Percentiles rank a stretch among this genome's conserved stretches.
phyloP scores from a whole-genome alignment of 257 asterid species.

The Salvia hispanica region DNA sequence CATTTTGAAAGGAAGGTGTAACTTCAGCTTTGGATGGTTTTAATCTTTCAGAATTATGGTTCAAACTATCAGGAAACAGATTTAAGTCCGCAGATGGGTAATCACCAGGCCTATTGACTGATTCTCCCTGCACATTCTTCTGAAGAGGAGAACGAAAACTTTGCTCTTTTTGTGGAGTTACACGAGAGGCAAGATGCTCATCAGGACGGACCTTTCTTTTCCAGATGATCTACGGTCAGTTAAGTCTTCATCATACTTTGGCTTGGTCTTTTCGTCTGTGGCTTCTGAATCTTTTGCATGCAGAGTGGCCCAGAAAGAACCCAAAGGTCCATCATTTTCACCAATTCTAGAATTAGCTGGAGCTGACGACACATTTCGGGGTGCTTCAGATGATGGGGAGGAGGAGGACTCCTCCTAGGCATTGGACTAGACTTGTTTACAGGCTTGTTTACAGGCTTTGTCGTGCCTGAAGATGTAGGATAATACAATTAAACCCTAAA shows the following conservation, averaged over 20 bases:
- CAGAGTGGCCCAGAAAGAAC: constrained; percentile 91
- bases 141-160: constrained; percentile 33
- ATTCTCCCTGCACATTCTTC: constrained; percentile 39
- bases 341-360: constrained; percentile 49
- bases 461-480: constrained; percentile 52
- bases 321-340: constrained; percentile 58
- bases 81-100: constrained; percentile 43
- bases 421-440: constrained; percentile 67
- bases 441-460: constrained; percentile 67
- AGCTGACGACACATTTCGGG: constrained; percentile 50
- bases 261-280: constrained; percentile 52
- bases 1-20: constrained; percentile 48
- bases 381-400: constrained; percentile 70
- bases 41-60: constrained; percentile 40
- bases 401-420: constrained; percentile 93
- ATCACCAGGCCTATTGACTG: constrained; percentile 39
- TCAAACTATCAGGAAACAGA: constrained; percentile 54
- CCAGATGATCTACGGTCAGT: constrained; percentile 41
- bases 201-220: constrained; percentile 45
- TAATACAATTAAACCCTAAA: constrained; percentile 17
- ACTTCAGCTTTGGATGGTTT: constrained; percentile 53
- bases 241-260: constrained; percentile 67
- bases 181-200: constrained; percentile 30
- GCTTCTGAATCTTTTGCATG: constrained; percentile 65
- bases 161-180: constrained; percentile 37